Conservation (phyloP, 78 protist species). For the Dictyostelium purpureum region DNA sequence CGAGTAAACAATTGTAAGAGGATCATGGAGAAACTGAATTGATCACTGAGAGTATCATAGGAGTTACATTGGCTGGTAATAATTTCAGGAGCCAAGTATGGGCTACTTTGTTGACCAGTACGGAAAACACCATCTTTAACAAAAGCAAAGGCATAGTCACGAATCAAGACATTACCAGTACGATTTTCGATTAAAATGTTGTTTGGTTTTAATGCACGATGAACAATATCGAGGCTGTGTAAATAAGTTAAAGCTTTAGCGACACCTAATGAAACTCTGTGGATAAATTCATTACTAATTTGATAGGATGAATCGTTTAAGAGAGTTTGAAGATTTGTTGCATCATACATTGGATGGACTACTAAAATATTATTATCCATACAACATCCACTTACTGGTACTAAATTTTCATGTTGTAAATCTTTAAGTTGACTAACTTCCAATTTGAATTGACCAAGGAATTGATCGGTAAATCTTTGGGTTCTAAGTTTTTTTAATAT, state of each 20-base stretch:
- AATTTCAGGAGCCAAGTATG: conserved; percentile 46
- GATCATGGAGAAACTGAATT: conserved; percentile 40
- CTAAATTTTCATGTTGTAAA: conserved; percentile 40
- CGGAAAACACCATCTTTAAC: conserved; percentile 2
- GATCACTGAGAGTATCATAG: conserved; percentile 25
- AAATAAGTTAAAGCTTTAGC: conserved; percentile 32
- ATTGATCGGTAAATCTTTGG: conserved; percentile 46
- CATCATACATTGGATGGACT: not conserved
- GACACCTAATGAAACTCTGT: not conserved
- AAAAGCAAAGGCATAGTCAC: conserved; percentile 27
- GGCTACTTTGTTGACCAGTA: conserved; percentile 20
- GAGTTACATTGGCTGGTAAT: not conserved
- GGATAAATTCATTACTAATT: conserved; percentile 31
- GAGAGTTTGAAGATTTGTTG: not conserved
- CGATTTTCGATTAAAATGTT: not conserved
- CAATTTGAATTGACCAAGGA: conserved; percentile 3
- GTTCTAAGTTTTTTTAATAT: conserved; percentile 32
- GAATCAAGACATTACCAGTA: not conserved
- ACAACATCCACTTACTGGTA: conserved; percentile 58
- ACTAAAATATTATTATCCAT: not conserved
- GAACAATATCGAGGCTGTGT: conserved; percentile 15
- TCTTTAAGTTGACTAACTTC: not conserved
- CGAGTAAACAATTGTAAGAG: conserved; percentile 26
- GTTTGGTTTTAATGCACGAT: conserved; percentile 35
- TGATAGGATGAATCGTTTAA: not conserved